Conservation (phyloP, 495 filamentous ascomycete species). For the Aspergillus hancockii region DNA sequence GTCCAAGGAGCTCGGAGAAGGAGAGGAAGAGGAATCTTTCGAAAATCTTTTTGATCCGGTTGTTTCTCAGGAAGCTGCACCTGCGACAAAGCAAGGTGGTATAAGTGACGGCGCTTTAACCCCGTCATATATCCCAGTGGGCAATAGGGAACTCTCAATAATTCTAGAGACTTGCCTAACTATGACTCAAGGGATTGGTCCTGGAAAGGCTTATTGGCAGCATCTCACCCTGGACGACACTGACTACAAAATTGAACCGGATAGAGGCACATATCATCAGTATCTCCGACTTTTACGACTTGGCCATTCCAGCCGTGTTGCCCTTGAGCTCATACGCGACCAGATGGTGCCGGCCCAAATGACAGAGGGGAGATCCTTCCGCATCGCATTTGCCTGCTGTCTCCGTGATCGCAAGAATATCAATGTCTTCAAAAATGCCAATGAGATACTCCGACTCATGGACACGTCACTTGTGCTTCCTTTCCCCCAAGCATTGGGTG, state of each 20-base stretch:
- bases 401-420: conserved; percentile 68
- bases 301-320: conserved; percentile 57
- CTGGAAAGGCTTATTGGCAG: conserved; percentile 70
- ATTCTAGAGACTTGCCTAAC: conserved; percentile 59
- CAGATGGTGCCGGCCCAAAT: conserved; percentile 38
- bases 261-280: conserved; percentile 63
- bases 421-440: conserved; percentile 58
- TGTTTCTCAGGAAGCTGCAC: conserved; percentile 6
- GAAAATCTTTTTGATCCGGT: conserved; percentile 41
- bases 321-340: conserved; percentile 55
- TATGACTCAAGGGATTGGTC: conserved; percentile 30
- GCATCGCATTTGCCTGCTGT: conserved; percentile 69
- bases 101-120: not conserved
- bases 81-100: conserved; percentile 5
- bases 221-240: conserved; percentile 54
- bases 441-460: conserved; percentile 61
- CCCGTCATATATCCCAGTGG: conserved; percentile 43
- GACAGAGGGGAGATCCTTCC: conserved; percentile 57
- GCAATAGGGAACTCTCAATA: conserved; percentile 69
- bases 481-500: conserved; percentile 33
- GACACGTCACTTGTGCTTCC: conserved; percentile 31
- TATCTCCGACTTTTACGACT: conserved; percentile 69
- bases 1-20: conserved; percentile 17
- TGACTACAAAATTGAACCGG: conserved; percentile 59
- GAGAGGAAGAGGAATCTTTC: conserved; percentile 34